These are phyloP conservation scores for Leavenworthia alabamica DNA, from an alignment of 345 rosid genomes.

Conservation along the genomic window DNA sequence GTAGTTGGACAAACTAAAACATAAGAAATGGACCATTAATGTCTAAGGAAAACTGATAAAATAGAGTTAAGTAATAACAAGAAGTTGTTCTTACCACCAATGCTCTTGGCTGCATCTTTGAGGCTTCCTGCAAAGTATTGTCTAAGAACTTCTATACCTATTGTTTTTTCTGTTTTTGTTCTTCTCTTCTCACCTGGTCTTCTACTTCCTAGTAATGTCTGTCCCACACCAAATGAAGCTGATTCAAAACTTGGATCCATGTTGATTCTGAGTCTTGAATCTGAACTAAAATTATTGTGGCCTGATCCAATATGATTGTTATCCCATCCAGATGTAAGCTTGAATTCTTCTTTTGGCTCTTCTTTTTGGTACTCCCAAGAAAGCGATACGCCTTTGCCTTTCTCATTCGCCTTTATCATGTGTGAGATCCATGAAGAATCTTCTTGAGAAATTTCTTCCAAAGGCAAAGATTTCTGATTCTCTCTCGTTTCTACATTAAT, in stretches of 20 bases:
- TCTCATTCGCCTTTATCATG: slow-evolving; percentile 56
- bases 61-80: background rate
- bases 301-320: slow-evolving; percentile 34
- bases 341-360: slow-evolving; percentile 60
- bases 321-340: slow-evolving; percentile 45
- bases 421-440: slow-evolving; percentile 58
- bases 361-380: slow-evolving; percentile 58
- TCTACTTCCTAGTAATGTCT: slow-evolving; percentile 32
- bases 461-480: slow-evolving; percentile 27
- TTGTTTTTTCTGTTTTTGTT: slow-evolving; percentile 79
- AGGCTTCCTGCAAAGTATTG: slow-evolving; percentile 96
- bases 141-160: slow-evolving; percentile 76
- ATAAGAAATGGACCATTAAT: no score
- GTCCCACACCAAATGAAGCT: slow-evolving; percentile 32
- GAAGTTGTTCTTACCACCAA: slow-evolving; percentile 67
- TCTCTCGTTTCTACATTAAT: slow-evolving; percentile 16
- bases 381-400: slow-evolving; percentile 53
- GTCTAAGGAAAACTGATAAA: background rate
- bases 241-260: slow-evolving; percentile 30
- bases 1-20: slow-evolving; percentile 95
- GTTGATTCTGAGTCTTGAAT: no score
- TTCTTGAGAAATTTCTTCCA: slow-evolving; percentile 40
- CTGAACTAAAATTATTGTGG: slow-evolving; percentile 39
- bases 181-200: slow-evolving; percentile 60
- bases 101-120: slow-evolving; percentile 90